phyloP scores from a whole-genome alignment of 345 rosid species.

The Pistacia integerrima region DNA sequence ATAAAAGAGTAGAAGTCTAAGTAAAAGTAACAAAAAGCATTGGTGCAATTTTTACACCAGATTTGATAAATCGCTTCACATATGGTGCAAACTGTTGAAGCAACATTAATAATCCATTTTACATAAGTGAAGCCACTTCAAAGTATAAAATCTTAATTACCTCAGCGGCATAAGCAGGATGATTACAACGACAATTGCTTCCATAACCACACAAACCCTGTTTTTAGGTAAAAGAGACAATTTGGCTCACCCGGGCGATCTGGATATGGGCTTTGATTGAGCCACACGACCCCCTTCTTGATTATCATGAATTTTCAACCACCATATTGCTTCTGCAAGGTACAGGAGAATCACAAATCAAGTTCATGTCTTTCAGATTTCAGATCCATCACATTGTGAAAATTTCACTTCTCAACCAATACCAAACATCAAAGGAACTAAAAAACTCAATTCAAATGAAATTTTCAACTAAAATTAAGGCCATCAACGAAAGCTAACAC shows the following conservation, averaged over 20 bases:
- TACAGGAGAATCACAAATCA: neutral
- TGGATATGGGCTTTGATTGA: constrained; percentile 52
- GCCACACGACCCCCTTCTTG: constrained; percentile 39
- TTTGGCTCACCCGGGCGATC: constrained; percentile 79
- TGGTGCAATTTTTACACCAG: neutral
- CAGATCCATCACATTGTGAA: neutral
- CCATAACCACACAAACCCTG: constrained; percentile 76
- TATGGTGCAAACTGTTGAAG: neutral
- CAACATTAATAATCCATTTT: neutral
- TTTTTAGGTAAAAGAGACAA: constrained; percentile 63
- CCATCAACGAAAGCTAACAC: neutral
- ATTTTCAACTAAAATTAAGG: neutral
- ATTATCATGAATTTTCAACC: constrained; percentile 58
- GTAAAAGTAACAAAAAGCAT: neutral
- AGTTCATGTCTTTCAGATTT: neutral
- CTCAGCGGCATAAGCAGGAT: constrained; percentile 59
- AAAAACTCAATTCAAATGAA: neutral
- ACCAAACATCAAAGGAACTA: neutral
- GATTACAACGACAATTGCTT: constrained; percentile 69
- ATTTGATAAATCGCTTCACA: neutral
- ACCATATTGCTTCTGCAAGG: constrained; percentile 48
- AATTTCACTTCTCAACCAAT: neutral
- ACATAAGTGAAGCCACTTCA: neutral
- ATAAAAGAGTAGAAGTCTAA: neutral
- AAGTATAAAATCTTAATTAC: constrained; percentile 26